Evolutionary conservation across 2,329 filamentous ascomycete species (phyloP).

Genomic region (Pseudogymnoascus sp.): DNA sequence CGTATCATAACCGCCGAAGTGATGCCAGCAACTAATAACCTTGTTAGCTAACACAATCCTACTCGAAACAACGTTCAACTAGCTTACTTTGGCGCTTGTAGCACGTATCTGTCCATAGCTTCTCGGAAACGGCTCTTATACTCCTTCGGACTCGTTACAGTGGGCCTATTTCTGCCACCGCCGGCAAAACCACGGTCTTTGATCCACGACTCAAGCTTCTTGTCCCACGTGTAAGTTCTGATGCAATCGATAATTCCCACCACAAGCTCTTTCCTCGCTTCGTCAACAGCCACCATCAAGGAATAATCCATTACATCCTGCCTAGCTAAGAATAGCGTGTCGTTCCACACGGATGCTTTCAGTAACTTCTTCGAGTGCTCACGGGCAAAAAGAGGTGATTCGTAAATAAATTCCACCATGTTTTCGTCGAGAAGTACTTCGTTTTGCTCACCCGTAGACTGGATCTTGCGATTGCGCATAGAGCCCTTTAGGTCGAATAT

Average conservation of each 20-base stretch:
- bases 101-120: constrained; percentile 81
- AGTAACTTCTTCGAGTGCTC: constrained; percentile 95
- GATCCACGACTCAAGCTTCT: constrained; percentile 99
- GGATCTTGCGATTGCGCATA: constrained; percentile 97
- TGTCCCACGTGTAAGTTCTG: constrained; percentile 98
- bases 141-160: constrained; percentile 90
- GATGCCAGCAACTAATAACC: constrained; percentile 58
- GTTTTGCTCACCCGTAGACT: constrained; percentile 90
- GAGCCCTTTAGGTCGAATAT: constrained; percentile 96
- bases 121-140: constrained; percentile 95
- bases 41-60: not conserved
- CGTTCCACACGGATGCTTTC: constrained; percentile 89
- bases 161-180: constrained; percentile 73
- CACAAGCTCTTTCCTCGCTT: constrained; percentile 79
- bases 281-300: constrained; percentile 96
- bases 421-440: constrained; percentile 97
- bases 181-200: constrained; percentile 85
- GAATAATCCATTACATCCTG: constrained; percentile 99
- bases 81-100: constrained; percentile 22
- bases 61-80: not conserved
- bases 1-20: constrained; percentile 38
- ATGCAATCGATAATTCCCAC: constrained; percentile 99
- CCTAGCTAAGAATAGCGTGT: constrained; percentile 86
- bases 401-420: constrained; percentile 98
- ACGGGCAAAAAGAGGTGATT: constrained; percentile 87